Evolutionary conservation across 1,284 basidiomycete genomes (phyloP).

Genomic region (Melanopsichium pennsylvanicum): DNA sequence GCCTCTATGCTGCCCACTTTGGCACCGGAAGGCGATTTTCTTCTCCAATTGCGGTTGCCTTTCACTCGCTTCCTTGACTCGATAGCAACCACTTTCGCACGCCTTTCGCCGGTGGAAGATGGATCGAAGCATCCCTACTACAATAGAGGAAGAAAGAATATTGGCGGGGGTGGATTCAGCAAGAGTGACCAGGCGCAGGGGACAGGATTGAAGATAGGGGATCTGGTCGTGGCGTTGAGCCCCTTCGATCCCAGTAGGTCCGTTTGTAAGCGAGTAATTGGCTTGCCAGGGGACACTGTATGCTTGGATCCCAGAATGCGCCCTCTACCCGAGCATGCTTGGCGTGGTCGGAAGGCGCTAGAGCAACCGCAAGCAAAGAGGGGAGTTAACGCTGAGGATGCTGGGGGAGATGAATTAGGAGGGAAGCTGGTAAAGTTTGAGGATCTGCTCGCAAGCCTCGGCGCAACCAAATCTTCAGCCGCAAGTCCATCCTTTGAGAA

Average conservation of each 20-base stretch:
- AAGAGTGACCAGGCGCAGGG: conserved; percentile 53
- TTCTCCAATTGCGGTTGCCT: conserved; percentile 52
- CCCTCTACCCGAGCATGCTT: conserved; percentile 17
- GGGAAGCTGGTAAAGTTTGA: conserved; percentile 14
- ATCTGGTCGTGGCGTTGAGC: conserved; percentile 79
- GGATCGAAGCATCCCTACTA: conserved; percentile 1
- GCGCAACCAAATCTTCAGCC: neutral
- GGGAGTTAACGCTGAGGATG: neutral
- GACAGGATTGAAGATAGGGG: conserved; percentile 70
- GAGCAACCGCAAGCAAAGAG: neutral
- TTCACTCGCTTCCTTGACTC: conserved; percentile 18
- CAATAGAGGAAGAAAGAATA: neutral
- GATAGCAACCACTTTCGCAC: neutral
- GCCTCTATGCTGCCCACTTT: conserved; percentile 63
- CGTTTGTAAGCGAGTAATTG: conserved; percentile 90
- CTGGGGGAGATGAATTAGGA: neutral
- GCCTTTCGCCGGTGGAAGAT: neutral
- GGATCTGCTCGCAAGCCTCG: conserved; percentile 7
- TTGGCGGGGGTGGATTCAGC: conserved; percentile 14
- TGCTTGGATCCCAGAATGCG: conserved; percentile 78
- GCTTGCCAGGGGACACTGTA: conserved; percentile 85
- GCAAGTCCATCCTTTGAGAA: neutral
- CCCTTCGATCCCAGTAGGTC: conserved; percentile 76
- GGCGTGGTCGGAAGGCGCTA: conserved; percentile 8
- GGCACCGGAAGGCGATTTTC: conserved; percentile 48